Base-by-base conservation (phyloP, 2,329 filamentous ascomycete genomes). In the Pseudogymnoascus destructans region DNA sequence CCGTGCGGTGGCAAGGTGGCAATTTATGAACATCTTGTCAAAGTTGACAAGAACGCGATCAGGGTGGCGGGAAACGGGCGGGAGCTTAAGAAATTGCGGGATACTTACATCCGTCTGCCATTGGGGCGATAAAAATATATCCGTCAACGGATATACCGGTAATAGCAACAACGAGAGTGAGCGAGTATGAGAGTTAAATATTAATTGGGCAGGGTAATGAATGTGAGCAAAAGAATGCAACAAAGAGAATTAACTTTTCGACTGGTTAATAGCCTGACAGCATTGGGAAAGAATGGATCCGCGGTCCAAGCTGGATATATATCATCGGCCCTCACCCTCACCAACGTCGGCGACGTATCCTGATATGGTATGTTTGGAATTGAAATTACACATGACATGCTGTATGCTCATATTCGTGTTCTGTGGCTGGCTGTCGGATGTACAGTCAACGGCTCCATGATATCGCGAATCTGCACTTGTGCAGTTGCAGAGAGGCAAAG, bases 91-190 rank as follows among this genome's bases (percentile, higher is more conserved):
- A 23, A 52, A 49, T 25, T 36, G 46, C 17, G 46, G 38, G 15
- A 36, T 55, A 68, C 67, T 66, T 63, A 69, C 67, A 63, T 63
- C 67, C 67, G 60, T 69, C 67, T 56, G 66, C 64, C 66, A 68
- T 69, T 60, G 56, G 59, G 60, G 52, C 58, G 10, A 62, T 63
- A 52, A 30, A 52, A 30, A 32, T 52, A 52, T 30, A 52, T 7
- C 46, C 46, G 46, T 52, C 46, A 52, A 52, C 46, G 46, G 46
- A 52, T 52, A 52, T 19, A 52, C 11, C 25, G 9, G 46, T 52
- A 30, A 17, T 30, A 52, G 25, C 15, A 52, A 19, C n/a, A 32
- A 52, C 42, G 13, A 59, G 42, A 32, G 46, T 52, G 58, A 38
- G 40, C 59, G 52, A 46, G 32, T 42, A 36, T 57, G 55, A 46